Evolutionary conservation across 768 basidiomycete genomes (phyloP), one percentile per base, ranked within the genome.

Genomic region (Galerina marginata): DNA sequence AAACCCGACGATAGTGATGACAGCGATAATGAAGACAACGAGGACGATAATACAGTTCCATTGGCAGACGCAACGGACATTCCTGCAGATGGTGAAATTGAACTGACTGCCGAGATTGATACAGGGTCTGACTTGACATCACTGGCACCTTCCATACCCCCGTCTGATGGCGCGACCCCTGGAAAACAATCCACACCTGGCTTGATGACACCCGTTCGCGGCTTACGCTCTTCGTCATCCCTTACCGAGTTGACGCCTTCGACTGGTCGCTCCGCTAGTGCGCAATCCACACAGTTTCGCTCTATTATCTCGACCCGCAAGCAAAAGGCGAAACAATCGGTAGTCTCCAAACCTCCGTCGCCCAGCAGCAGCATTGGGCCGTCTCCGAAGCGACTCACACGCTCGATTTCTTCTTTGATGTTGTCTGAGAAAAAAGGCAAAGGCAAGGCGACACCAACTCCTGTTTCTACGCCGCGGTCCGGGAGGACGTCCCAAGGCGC

Each of bases 221-320:
- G 69, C 23, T 62, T 73, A 37, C 73, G 75, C 38, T 78, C 76
- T 29, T 76, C 77, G 20, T 80, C 80, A 26, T 77, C 79, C 47
- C 74, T 79, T 43, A 80, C 76, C 54, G 78, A 80, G 37, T 62
- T 80, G 52, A 79, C 82, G 29, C 78, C 79, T 16, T 59, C 71
- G 15, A 68, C 72, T 40, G 74, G 74, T 42, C 63, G 63, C 38
- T 58, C 77, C n/a, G 69, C 70, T 48, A 72, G 73, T 59, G 63
- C 61, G 39, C 68, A 69, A 33, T 72, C 74, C 15, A 72, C 79
- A 26, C 74, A 81, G 26, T 84, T 81, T 66, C 83, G 79, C 49
- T 83, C 87, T 14, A 83, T 85, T 47, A 87, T 88, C 48, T 78
- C 86, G 33, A 85, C 87, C 39, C 86, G 87, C 66, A 79, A 71